Base-by-base conservation (phyloP, 305 asterid species). In the Petunia hybrid region DNA sequence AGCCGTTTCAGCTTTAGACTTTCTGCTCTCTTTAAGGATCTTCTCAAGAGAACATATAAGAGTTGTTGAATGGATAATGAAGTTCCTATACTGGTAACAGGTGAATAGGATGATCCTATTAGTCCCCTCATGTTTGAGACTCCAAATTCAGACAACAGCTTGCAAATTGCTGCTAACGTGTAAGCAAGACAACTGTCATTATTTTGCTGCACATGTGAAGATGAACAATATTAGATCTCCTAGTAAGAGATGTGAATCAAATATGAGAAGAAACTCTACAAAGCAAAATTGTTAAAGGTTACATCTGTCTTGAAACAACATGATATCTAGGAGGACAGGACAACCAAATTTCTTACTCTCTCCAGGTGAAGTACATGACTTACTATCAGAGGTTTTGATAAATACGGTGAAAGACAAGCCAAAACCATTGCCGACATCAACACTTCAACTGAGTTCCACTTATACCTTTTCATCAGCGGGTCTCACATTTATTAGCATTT, bases 131-230 rank as follows among this genome's bases (percentile, higher is more conserved):
- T 86, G 81, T 88, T 89, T 83, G 97, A 89, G 83, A 91, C 85
- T 80, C 98, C 94, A 80, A 89, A 83, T 85, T 94, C 97, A 77
- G 97, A 94, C 85, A 94, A 87, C 83, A 94, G 92, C 82, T 91
- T 92, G 85, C 97, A 91, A 70, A 95, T 94, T 40, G 97, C 94
- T 2, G 95, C 89, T 82, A 95, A 85, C 8, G 99, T 95, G 86
- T 92, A 94, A 39, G 99, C 97, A 83, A 95, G 98, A 85, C 97
- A 94, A 65, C 92, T 85, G 81, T 95, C 99, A 88, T 95, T 97
- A 55, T 91, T 90, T 85, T 91, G 87, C 97, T 95, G 99, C 90
- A 93, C 35, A 65, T 83, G 76, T 36, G 76, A 60, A 78, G 42
- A 40, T 80, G 71, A 81, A 45, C 76, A n/a, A 81, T 16, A 65